Evolutionary conservation across 139 green algal species (phyloP).

Genomic region (Picochlorum costavermella): DNA sequence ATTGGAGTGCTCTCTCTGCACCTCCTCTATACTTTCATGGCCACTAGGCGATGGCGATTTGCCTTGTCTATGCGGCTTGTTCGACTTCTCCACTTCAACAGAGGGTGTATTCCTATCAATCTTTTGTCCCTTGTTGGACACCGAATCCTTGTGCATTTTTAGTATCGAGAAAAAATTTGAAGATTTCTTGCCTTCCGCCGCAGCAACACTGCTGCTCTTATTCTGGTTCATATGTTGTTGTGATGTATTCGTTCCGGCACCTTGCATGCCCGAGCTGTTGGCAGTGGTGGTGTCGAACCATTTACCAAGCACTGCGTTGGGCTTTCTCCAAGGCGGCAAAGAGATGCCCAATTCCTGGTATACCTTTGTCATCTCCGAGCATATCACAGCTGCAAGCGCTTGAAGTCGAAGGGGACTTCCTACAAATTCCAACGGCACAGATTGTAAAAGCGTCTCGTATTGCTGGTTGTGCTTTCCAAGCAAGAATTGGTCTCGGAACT

Average conservation of each 20-base stretch:
- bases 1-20: not conserved
- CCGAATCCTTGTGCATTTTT: not conserved
- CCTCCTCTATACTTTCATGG: too few species aligned
- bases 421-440: slow-evolving; percentile 45
- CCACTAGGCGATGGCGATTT: too few species aligned
- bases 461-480: slow-evolving; percentile 32
- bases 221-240: too few species aligned
- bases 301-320: slow-evolving; percentile 42
- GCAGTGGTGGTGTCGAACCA: slow-evolving; percentile 32
- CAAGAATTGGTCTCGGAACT: slow-evolving; percentile 51
- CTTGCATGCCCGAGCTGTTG: not conserved
- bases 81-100: not conserved
- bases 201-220: too few species aligned
- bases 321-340: slow-evolving; percentile 52
- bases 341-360: slow-evolving; percentile 28
- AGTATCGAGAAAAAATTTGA: slow-evolving; percentile 1
- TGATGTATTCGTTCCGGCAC: not conserved
- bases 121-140: not conserved
- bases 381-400: slow-evolving; percentile 40
- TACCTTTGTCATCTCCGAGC: slow-evolving; percentile 38
- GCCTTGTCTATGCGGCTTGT: not conserved
- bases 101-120: too few species aligned
- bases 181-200: not conserved
- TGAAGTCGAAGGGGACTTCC: slow-evolving; percentile 38
- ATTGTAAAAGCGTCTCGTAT: slow-evolving; percentile 38